These are phyloP conservation scores for Croton setiger DNA, from an alignment of 441 rosid species.

Conservation along the genomic window DNA sequence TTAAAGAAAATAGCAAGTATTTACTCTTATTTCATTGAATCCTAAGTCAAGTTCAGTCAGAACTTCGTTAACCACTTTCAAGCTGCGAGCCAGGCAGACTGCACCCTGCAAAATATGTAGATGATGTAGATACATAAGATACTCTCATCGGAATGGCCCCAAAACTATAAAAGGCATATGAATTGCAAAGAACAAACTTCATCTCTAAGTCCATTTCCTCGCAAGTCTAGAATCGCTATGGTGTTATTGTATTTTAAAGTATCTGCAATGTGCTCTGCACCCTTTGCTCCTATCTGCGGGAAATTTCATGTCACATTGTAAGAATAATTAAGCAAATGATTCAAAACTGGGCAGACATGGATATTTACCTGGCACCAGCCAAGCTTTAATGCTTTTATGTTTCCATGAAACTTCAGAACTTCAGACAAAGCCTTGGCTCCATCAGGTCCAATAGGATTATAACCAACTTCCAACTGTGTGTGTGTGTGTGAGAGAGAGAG, in stretches of 20 bases:
- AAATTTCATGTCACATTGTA: slow-evolving; percentile 10
- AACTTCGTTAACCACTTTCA: slow-evolving; percentile 95
- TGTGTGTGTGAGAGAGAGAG: slow-evolving; percentile 21
- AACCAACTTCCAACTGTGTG: slow-evolving; percentile 79
- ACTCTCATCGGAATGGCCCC: background rate
- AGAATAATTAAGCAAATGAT: background rate
- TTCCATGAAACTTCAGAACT: slow-evolving; percentile 92
- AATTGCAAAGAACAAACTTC: slow-evolving; percentile 47
- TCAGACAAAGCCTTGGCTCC: slow-evolving; percentile 84
- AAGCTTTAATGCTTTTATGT: slow-evolving; percentile 75
- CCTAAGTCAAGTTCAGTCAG: slow-evolving; percentile 81
- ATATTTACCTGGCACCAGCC: slow-evolving; percentile 94
- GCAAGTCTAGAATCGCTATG: slow-evolving; percentile 73
- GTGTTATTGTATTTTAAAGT: slow-evolving; percentile 85
- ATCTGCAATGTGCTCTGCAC: slow-evolving; percentile 82
- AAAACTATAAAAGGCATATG: slow-evolving; percentile 4
- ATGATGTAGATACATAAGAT: slow-evolving; percentile 1
- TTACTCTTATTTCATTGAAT: slow-evolving; percentile 89
- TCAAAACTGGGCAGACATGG: slow-evolving; percentile 8
- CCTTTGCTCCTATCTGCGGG: slow-evolving; percentile 83
- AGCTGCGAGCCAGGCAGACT: slow-evolving; percentile 73
- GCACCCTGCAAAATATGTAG: slow-evolving; percentile 61
- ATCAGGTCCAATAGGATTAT: slow-evolving; percentile 90
- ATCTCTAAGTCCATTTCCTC: slow-evolving; percentile 91
- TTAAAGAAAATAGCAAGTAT: background rate